Percentiles rank a stretch among this genome's conserved stretches.
These are phyloP conservation scores for Pseudopithomyces chartarum DNA, from an alignment of 2,329 filamentous ascomycete genomes.

Conservation along the genomic window DNA sequence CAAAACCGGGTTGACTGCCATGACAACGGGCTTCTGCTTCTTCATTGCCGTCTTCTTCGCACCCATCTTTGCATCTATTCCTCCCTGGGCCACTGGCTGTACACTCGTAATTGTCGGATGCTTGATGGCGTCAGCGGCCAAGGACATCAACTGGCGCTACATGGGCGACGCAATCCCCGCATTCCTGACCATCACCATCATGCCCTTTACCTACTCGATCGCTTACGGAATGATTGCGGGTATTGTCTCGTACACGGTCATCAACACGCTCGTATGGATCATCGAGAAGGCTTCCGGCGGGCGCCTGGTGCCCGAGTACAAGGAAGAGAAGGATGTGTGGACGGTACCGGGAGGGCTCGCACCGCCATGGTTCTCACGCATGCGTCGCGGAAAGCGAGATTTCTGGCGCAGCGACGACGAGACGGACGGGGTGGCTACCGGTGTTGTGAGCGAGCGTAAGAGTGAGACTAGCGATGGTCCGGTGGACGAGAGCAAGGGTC, in stretches of 20 bases:
- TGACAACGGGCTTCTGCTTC: conserved; percentile 80
- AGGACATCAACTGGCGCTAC: conserved; percentile 85
- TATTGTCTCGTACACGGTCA: conserved; percentile 74
- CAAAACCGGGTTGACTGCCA: conserved; percentile 81
- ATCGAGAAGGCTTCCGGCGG: conserved; percentile 70
- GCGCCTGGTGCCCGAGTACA: conserved; percentile 74
- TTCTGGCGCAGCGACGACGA: conserved; percentile 64
- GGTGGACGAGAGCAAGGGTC: conserved; percentile 30
- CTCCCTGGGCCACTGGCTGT: conserved; percentile 86
- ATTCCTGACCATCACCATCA: conserved; percentile 80
- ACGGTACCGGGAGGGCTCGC: conserved; percentile 76
- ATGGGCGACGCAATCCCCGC: conserved; percentile 82
- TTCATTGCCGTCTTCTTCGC: conserved; percentile 82
- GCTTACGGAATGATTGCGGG: conserved; percentile 84
- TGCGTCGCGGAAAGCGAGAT: conserved; percentile 69
- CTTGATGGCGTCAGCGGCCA: conserved; percentile 79
- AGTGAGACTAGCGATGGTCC: conserved; percentile 32
- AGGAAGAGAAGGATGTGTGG: conserved; percentile 79
- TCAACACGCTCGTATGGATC: conserved; percentile 74
- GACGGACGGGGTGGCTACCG: conserved; percentile 27
- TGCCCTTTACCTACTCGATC: conserved; percentile 91
- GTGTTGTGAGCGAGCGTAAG: conserved; percentile 20
- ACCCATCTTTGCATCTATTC: conserved; percentile 87
- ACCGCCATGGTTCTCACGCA: conserved; percentile 73
- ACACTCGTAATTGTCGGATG: conserved; percentile 87